A percentile compares a stretch with the other conserved stretches of the same genome.
These are phyloP conservation scores for Chlorella ohadii DNA, from an alignment of 139 green algal genomes.

Conservation along the genomic window DNA sequence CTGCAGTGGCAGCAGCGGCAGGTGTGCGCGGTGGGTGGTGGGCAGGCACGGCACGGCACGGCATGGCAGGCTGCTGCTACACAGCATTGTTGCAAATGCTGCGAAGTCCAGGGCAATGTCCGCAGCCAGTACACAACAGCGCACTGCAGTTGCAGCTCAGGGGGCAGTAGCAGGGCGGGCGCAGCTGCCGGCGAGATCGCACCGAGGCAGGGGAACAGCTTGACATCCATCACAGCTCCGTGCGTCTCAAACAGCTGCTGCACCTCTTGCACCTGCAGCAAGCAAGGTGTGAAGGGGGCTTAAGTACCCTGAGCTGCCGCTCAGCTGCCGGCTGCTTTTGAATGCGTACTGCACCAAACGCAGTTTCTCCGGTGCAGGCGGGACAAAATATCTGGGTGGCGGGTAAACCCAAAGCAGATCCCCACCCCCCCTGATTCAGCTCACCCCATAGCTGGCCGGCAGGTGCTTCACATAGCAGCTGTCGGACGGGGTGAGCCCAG, in stretches of 20 bases:
- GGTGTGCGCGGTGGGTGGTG: background rate
- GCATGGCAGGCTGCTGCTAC: no score
- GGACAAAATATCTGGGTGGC: no score
- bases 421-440: background rate
- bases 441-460: slow-evolving; percentile 39
- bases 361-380: no score
- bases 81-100: no score
- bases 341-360: no score
- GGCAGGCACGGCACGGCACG: background rate
- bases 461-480: slow-evolving; percentile 55
- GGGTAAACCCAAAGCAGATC: background rate
- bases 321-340: no score
- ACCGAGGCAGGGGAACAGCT: slow-evolving; percentile 52
- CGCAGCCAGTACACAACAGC: no score
- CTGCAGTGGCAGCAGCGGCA: slow-evolving; percentile 3
- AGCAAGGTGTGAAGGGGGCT: no score
- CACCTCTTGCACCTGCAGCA: slow-evolving; percentile 25
- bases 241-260: slow-evolving; percentile 43
- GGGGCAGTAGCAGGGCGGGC: background rate
- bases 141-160: no score
- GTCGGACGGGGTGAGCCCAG: slow-evolving; percentile 48
- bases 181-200: background rate
- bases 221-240: slow-evolving; percentile 50
- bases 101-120: no score
- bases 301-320: background rate